These are phyloP conservation scores for Sugiyamaella mastotermitis DNA, from an alignment of 805 yeast genomes.

Conservation along the genomic window DNA sequence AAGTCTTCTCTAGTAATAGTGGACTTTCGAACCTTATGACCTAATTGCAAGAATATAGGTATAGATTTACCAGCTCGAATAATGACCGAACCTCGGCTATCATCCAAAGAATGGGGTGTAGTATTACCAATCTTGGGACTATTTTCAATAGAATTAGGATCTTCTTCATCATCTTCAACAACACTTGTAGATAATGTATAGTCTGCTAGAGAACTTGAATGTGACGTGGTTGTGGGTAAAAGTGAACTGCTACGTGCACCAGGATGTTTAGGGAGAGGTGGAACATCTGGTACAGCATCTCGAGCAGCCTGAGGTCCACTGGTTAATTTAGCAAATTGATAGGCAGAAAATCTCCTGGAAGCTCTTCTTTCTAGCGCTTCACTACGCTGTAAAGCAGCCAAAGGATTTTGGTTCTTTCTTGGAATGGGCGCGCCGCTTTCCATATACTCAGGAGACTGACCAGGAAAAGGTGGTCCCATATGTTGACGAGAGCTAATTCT, in stretches of 20 bases:
- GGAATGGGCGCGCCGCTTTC: slow-evolving; percentile 2
- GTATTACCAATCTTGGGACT: not conserved
- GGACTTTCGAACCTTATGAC: slow-evolving; percentile 28
- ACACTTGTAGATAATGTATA: slow-evolving; percentile 17
- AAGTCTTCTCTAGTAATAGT: slow-evolving; percentile 23
- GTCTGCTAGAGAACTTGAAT: slow-evolving; percentile 18
- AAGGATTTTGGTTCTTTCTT: slow-evolving; percentile 42
- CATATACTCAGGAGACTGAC: not conserved
- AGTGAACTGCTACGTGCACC: slow-evolving; percentile 19
- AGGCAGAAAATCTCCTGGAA: slow-evolving; percentile 88
- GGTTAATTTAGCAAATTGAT: slow-evolving; percentile 75
- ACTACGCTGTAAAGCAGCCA: slow-evolving; percentile 73
- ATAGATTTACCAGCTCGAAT: not conserved
- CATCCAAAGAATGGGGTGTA: too few species aligned
- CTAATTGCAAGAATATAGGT: slow-evolving; percentile 29
- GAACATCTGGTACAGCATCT: slow-evolving; percentile 20
- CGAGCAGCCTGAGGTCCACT: slow-evolving; percentile 31
- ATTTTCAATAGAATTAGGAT: not conserved
- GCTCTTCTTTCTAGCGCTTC: slow-evolving; percentile 87
- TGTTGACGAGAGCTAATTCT: too few species aligned
- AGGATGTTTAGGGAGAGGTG: slow-evolving; percentile 22
- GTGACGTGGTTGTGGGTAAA: slow-evolving; percentile 21
- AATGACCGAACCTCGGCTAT: not conserved
- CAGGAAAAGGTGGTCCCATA: too few species aligned
- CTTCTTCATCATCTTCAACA: slow-evolving; percentile 8